Evolutionary conservation across 352 stramenopile genomes (phyloP).

Genomic region (Pythium rhizo-oryzae): DNA sequence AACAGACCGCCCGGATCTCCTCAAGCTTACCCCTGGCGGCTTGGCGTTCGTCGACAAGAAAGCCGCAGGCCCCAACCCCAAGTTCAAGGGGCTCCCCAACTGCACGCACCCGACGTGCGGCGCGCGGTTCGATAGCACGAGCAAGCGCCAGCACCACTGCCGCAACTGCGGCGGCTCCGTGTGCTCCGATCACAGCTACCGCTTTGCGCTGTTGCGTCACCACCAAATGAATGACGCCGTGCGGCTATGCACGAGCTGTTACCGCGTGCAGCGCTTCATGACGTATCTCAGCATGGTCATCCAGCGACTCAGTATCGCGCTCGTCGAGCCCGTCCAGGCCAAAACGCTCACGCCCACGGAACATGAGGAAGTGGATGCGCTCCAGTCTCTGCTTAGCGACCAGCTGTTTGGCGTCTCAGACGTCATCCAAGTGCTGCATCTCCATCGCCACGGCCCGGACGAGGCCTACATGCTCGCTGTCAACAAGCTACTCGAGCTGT

Average conservation of each 20-base stretch:
- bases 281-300: constrained; percentile 69
- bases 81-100: constrained; percentile 70
- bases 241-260: constrained; percentile 70
- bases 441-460: constrained; percentile 76
- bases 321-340: constrained; percentile 41
- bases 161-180: constrained; percentile 80
- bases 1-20: constrained; percentile 39
- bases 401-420: constrained; percentile 70
- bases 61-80: constrained; percentile 38
- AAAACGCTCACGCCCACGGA: constrained; percentile 46
- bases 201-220: constrained; percentile 67
- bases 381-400: constrained; percentile 55
- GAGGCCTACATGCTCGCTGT: constrained; percentile 72
- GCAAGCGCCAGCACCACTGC: constrained; percentile 83
- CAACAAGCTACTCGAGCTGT: constrained; percentile 72
- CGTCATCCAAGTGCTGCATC: constrained; percentile 80
- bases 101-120: constrained; percentile 67
- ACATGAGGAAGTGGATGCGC: constrained; percentile 64
- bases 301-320: constrained; percentile 58
- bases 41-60: constrained; percentile 72
- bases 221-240: constrained; percentile 66
- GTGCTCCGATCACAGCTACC: constrained; percentile 81
- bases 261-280: constrained; percentile 74
- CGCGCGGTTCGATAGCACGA: constrained; percentile 67
- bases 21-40: constrained; percentile 55